Evolutionary conservation across 208 protist genomes (phyloP).

Genomic region (Leishmania arabica): DNA sequence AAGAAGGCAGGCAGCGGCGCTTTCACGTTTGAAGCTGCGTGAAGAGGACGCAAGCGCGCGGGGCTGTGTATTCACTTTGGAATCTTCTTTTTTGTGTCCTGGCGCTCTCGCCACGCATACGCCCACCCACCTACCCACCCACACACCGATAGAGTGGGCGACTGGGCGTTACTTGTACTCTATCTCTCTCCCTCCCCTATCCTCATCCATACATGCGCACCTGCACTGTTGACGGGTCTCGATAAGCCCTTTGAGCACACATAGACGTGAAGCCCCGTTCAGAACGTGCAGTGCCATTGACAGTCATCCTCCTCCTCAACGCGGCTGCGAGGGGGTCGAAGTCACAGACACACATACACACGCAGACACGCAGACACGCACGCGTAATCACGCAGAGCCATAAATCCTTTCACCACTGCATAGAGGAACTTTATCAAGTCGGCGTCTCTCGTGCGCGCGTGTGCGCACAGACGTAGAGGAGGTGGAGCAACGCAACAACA

Average conservation of each 20-base stretch:
- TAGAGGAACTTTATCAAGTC: background rate
- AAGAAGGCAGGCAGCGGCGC: background rate
- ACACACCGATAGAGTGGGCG: background rate
- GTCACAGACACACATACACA: background rate
- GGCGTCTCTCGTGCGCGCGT: background rate
- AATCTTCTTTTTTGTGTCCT: background rate
- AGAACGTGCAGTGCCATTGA: background rate
- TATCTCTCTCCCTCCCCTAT: background rate
- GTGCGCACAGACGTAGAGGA: background rate
- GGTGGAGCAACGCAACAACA: background rate
- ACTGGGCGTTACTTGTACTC: background rate
- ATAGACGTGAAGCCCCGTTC: background rate
- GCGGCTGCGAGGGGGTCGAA: background rate
- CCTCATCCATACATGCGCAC: background rate
- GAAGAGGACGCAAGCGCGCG: background rate
- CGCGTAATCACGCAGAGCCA: background rate
- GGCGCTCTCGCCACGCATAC: background rate
- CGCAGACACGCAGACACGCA: conserved; percentile 5
- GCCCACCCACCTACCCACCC: background rate
- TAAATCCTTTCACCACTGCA: conserved; percentile 3
- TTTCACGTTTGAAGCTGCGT: background rate
- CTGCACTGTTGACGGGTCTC: background rate
- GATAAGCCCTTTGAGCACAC: background rate
- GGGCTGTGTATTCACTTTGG: background rate
- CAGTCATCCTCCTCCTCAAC: background rate